phyloP scores from a whole-genome alignment of 148 eudicot species.

The Chenopodium suecicum region DNA sequence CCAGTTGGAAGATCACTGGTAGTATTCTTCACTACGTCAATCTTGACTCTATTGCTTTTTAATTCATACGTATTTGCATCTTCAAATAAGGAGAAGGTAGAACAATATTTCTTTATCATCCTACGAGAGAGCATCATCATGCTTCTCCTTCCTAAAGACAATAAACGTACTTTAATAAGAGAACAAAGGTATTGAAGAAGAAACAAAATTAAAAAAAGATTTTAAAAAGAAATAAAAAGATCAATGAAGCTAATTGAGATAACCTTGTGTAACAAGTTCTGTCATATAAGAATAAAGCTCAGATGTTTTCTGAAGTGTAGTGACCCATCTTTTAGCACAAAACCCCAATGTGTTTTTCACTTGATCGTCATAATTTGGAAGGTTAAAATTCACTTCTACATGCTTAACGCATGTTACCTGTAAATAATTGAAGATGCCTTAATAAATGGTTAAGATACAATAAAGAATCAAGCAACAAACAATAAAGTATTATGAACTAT shows the following conservation, averaged over 20 bases:
- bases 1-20: conserved; percentile 33
- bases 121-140: conserved; percentile 44
- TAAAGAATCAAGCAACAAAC: not conserved
- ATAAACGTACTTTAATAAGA: conserved; percentile 21
- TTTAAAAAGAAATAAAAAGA: not conserved
- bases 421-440: conserved; percentile 6
- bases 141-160: conserved; percentile 40
- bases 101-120: conserved; percentile 46
- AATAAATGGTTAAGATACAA: not conserved
- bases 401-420: conserved; percentile 81
- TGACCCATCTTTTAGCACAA: conserved; percentile 78
- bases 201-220: not conserved
- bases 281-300: conserved; percentile 21
- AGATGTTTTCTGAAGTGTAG: conserved; percentile 49
- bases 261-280: conserved; percentile 28
- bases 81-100: conserved; percentile 29
- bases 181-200: not conserved
- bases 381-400: conserved; percentile 54
- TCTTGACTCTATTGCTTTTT: conserved; percentile 26
- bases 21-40: conserved; percentile 28
- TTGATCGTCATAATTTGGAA: conserved; percentile 43
- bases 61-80: conserved; percentile 24
- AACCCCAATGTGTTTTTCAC: conserved; percentile 51
- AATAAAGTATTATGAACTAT: no score
- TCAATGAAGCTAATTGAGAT: not conserved